phyloP scores from a whole-genome alignment of 2,329 filamentous ascomycete species.

The Hypoxylon sp. region DNA sequence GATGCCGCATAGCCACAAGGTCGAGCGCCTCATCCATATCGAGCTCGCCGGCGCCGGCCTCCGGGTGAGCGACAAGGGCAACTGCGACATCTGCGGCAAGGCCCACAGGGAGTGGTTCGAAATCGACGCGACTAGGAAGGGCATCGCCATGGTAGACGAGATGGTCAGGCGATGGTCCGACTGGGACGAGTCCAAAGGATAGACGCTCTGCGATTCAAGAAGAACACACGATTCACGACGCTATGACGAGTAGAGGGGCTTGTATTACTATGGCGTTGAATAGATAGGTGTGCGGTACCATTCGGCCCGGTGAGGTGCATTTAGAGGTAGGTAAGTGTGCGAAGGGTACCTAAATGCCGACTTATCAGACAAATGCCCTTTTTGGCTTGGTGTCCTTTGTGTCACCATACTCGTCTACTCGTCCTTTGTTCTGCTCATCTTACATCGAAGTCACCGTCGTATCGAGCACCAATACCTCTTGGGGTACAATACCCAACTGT shows the following conservation, averaged over 20 bases:
- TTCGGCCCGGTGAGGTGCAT: constrained; percentile 10
- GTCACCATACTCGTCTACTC: constrained; percentile 8
- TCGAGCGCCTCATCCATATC: constrained; percentile 89
- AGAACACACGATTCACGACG: constrained; percentile 9
- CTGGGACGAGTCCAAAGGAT: constrained; percentile 70
- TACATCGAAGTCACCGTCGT: constrained; percentile 10
- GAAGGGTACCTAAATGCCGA: constrained; percentile 5
- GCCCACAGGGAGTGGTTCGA: constrained; percentile 97
- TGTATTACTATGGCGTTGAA: constrained; percentile 9
- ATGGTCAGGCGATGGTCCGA: constrained; percentile 84
- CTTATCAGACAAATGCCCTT: constrained; percentile 7
- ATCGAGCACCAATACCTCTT: constrained; percentile 4
- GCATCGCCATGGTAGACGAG: constrained; percentile 70
- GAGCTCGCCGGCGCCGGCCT: constrained; percentile 75
- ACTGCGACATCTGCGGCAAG: constrained; percentile 80
- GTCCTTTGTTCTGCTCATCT: too few species aligned
- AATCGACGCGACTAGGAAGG: constrained; percentile 76
- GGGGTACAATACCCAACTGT: neutral
- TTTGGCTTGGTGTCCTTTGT: constrained; percentile 16
- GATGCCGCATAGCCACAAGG: constrained; percentile 84
- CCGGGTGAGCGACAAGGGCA: constrained; percentile 59
- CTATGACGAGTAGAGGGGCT: constrained; percentile 1
- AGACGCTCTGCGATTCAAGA: neutral
- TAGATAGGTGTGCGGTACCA: constrained; percentile 10
- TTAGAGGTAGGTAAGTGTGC: constrained; percentile 6